Evolutionary conservation across 768 basidiomycete species (phyloP).

Genomic region (Paxillus ammoniavirescens): DNA sequence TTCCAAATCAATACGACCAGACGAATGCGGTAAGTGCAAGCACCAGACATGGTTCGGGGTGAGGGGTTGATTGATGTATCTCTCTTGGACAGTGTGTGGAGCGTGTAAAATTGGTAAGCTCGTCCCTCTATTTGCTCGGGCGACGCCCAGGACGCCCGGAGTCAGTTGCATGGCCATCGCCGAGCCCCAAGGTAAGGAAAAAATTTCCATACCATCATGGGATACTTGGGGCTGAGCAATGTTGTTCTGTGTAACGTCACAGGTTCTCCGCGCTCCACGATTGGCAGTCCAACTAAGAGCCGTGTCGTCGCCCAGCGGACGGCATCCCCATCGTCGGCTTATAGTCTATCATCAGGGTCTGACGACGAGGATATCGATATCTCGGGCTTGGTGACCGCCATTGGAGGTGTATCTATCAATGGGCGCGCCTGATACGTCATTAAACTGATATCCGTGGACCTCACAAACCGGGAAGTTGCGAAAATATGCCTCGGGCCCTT

Average conservation of each 20-base stretch:
- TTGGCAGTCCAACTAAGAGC: not conserved
- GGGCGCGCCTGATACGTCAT: not conserved
- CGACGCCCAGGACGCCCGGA: slow-evolving; percentile 33
- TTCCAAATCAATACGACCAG: slow-evolving; percentile 67
- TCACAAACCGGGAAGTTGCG: too few species aligned
- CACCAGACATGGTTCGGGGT: not conserved
- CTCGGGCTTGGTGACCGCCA: slow-evolving; percentile 6
- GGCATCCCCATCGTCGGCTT: not conserved
- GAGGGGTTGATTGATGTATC: not conserved
- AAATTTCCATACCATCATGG: not conserved
- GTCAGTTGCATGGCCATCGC: slow-evolving; percentile 44
- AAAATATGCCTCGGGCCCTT: not conserved
- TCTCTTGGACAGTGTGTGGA: slow-evolving; percentile 53
- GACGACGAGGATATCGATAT: slow-evolving; percentile 12
- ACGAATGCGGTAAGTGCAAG: slow-evolving; percentile 54
- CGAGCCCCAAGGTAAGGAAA: slow-evolving; percentile 42
- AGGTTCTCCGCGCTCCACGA: slow-evolving; percentile 16
- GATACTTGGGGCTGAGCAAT: not conserved
- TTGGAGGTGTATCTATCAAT: slow-evolving; percentile 14
- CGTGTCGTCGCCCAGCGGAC: not conserved
- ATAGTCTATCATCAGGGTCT: slow-evolving; percentile 1
- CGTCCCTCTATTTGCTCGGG: slow-evolving; percentile 52
- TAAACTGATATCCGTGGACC: not conserved
- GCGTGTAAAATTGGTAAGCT: slow-evolving; percentile 61
- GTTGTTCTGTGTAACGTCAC: not conserved